Evolutionary conservation across 441 rosid genomes (phyloP), one percentile per base, ranked within the genome.

Genomic region (Brassica hybrid): DNA sequence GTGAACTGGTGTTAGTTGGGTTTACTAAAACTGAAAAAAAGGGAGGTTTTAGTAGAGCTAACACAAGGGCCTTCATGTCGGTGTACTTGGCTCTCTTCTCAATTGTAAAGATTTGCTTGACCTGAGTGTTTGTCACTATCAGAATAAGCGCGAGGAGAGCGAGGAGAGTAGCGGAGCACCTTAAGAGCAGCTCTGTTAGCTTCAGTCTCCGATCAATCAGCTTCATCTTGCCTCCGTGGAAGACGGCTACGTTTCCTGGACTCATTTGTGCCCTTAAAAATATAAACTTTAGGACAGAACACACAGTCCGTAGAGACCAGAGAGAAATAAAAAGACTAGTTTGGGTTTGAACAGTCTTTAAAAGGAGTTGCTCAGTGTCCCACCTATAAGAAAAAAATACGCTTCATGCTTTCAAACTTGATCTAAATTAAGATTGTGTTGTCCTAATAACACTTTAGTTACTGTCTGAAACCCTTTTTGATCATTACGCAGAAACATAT

Each of bases 1-100:
- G 58, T 16, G 58, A 52, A 52, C 4, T 52, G 58, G 21, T 52
- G 10, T 52, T 43, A 5, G 17, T 52, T 43, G 1, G 17, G 43
- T 14, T 21, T 4, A n/a, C 34, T 59, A 21, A 74, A 63, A 66
- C 58, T 32, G 60, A 16, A 41, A 5, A 10, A 10, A 10, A 0
- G 14, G 6, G 3, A 3, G 48, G 8, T 5, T 17, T 23, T 21
- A 52, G 21, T 9, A 21, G 17, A 76, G 54, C 70, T 76, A 83
- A 95, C 98, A 93, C 91, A 23, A 95, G 92, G 14, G 98, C 91
- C 84, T 93, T 95, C 96, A 93, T 90, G 83, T 93, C 98, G 8
- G 96, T 90, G 75, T 81, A 93, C 74, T 61, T 87, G 6, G 98
- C 99, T 76, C 65, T 83, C 88, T 88, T 90, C 80, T 70, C 83